Conservation (phyloP, 345 rosid genomes). For the Hibiscus mutabilis region DNA sequence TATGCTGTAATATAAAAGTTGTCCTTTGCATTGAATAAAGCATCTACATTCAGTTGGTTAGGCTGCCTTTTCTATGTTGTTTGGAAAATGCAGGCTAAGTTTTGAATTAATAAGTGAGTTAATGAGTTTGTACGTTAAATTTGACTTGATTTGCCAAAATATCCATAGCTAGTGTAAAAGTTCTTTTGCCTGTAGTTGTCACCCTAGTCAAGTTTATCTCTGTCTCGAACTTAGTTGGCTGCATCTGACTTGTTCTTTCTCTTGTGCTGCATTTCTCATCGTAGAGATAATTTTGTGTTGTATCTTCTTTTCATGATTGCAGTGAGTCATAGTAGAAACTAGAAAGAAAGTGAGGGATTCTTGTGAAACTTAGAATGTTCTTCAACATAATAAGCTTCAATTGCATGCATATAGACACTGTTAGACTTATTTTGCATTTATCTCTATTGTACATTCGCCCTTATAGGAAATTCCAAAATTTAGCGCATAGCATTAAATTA, state of each 20-base stretch:
- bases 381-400: not conserved
- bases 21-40: not conserved
- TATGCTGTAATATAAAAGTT: not conserved
- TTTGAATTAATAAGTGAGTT: not conserved
- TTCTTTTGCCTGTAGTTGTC: not conserved
- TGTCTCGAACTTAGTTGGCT: not conserved
- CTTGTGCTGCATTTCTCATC: not conserved
- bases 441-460: not conserved
- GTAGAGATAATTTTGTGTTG: not conserved
- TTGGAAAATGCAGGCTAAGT: not conserved
- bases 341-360: not conserved
- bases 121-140: not conserved
- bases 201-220: not conserved
- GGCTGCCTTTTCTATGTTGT: not conserved
- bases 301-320: not conserved
- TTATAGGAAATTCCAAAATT: not conserved
- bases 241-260: not conserved
- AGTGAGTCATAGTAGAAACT: not conserved
- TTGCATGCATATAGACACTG: not conserved
- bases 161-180: not conserved
- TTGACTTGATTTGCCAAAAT: not conserved
- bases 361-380: not conserved
- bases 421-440: not conserved
- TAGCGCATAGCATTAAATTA: not conserved
- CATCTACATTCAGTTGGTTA: not conserved